Conservation (phyloP, 495 filamentous ascomycete genomes). For the Podospora tetraspora region DNA sequence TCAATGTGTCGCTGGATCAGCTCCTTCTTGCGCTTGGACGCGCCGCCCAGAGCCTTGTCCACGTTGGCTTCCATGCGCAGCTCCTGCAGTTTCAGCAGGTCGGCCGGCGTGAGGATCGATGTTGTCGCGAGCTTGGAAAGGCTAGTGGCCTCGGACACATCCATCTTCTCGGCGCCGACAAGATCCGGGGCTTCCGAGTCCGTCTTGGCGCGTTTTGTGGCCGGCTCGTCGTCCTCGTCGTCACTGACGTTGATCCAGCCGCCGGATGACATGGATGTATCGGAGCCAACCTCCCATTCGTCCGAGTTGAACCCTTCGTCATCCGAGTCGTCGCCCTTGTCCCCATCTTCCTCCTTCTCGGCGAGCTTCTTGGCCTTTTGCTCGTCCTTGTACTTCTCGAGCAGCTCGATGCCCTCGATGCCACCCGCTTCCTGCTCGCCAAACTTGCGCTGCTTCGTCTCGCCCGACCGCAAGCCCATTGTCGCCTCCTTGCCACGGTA, state of each 20-base stretch:
- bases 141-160: conserved; percentile 34
- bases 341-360: conserved; percentile 45
- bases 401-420: conserved; percentile 88
- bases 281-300: conserved; percentile 81
- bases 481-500: conserved; percentile 92
- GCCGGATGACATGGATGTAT: conserved; percentile 62
- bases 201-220: conserved; percentile 55
- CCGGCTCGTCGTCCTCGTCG: conserved; percentile 62
- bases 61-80: conserved; percentile 68
- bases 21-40: conserved; percentile 43
- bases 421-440: conserved; percentile 73
- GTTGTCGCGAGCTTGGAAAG: conserved; percentile 70
- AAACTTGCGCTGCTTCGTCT: conserved; percentile 65
- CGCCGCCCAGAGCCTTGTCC: conserved; percentile 49
- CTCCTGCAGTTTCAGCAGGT: conserved; percentile 87
- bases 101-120: conserved; percentile 82
- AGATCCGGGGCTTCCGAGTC: conserved; percentile 24
- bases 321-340: conserved; percentile 37
- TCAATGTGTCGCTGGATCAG: conserved; percentile 61
- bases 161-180: conserved; percentile 32
- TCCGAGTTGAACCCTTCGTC: conserved; percentile 67
- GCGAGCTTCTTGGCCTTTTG: conserved; percentile 65
- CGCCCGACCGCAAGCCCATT: conserved; percentile 68
- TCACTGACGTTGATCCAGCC: conserved; percentile 94
- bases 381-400: conserved; percentile 91